These are phyloP conservation scores for Silene coronaria DNA, from an alignment of 179 eudicot genomes.

Conservation along the genomic window DNA sequence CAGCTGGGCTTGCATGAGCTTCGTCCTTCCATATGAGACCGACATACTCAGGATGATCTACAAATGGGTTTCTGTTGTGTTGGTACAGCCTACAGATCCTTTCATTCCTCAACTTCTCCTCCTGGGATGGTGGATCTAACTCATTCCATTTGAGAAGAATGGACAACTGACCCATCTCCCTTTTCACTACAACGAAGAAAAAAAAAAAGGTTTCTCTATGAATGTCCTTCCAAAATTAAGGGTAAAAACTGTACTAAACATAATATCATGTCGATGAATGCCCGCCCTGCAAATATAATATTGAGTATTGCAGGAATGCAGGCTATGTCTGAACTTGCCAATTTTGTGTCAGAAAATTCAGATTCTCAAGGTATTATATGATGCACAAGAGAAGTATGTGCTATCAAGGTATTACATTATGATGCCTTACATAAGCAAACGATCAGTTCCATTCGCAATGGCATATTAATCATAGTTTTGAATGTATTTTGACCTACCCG, in stretches of 20 bases:
- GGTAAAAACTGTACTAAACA: not conserved
- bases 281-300: not conserved
- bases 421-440: not conserved
- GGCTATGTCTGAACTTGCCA: not conserved
- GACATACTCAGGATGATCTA: conserved; percentile 54
- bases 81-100: conserved; percentile 43
- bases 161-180: conserved; percentile 47
- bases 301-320: not conserved
- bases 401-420: no score
- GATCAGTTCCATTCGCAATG: not conserved
- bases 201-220: no score
- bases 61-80: conserved; percentile 53
- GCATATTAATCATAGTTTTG: not conserved
- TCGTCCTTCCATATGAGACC: conserved; percentile 33
- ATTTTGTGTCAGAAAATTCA: not conserved
- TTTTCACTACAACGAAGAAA: conserved; percentile 30
- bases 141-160: conserved; percentile 43
- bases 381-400: not conserved
- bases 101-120: conserved; percentile 47
- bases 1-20: conserved; percentile 8
- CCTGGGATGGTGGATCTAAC: conserved; percentile 45
- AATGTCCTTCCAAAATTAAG: not conserved
- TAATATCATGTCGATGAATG: not conserved
- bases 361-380: not conserved
- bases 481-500: conserved; percentile 32